A percentile compares a stretch with the other conserved stretches of the same genome.
Conservation (phyloP, 106 monocot genomes). For the Allium fistulosum region DNA sequence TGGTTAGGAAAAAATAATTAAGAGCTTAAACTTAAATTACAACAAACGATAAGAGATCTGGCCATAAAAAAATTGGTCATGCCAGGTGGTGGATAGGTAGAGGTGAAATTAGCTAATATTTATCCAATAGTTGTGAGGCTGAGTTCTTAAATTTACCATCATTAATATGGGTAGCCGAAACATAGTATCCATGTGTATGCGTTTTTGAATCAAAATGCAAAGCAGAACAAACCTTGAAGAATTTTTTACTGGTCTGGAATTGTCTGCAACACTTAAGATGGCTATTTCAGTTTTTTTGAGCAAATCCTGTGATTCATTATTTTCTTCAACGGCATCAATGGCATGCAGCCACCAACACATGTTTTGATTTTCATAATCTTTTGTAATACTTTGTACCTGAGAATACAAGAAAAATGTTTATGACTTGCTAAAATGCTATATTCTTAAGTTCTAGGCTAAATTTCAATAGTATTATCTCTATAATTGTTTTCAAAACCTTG, state of each 20-base stretch:
- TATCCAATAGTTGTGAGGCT: no score
- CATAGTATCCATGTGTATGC: background rate
- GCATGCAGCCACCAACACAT: conserved; percentile 81
- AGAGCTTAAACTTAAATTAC: no score
- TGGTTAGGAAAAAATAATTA: no score
- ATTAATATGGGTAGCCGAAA: background rate
- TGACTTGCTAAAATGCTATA: no score
- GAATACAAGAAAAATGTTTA: background rate
- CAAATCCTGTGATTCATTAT: conserved; percentile 51
- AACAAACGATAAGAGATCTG: no score
- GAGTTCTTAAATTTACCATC: no score
- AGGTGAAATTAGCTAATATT: no score
- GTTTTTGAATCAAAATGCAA: background rate
- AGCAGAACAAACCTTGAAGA: conserved; percentile 49
- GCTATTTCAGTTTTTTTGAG: conserved; percentile 68
- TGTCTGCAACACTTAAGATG: conserved; percentile 30
- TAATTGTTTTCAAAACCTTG: no score
- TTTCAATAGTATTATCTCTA: no score
- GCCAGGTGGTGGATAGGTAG: no score
- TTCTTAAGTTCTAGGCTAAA: no score
- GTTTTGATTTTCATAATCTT: conserved; percentile 34
- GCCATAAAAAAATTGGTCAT: no score
- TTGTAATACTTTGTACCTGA: conserved; percentile 52
- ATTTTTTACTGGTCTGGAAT: conserved; percentile 41
- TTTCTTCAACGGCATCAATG: conserved; percentile 58